A percentile compares a stretch with the other conserved stretches of the same genome.
These are phyloP conservation scores for Trichocladium uniseriatum DNA, from an alignment of 495 filamentous ascomycete genomes.

Conservation along the genomic window DNA sequence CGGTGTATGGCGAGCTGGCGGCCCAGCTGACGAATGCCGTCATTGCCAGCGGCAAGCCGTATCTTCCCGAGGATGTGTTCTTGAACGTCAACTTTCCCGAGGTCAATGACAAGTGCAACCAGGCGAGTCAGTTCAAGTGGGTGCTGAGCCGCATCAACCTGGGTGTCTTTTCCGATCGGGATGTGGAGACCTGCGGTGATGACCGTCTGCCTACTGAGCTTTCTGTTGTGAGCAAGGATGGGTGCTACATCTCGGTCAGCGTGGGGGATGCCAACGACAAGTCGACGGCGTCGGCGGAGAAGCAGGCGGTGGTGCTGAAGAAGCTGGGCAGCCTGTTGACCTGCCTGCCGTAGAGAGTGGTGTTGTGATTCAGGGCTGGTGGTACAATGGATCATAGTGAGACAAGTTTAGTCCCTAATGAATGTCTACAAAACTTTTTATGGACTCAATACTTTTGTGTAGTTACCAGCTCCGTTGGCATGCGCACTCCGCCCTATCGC, in stretches of 20 bases:
- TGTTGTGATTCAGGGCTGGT: too few relatives aligned
- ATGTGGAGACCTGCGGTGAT: conserved; percentile 48
- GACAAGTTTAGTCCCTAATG: too few relatives aligned
- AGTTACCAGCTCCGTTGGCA: too few relatives aligned
- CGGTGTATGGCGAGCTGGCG: conserved; percentile 52
- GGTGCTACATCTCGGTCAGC: conserved; percentile 55
- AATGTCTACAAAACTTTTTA: too few relatives aligned
- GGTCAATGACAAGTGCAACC: conserved; percentile 39
- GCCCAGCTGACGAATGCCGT: conserved; percentile 46
- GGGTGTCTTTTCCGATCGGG: conserved; percentile 41
- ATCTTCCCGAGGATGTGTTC: conserved; percentile 48
- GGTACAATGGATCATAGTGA: too few relatives aligned
- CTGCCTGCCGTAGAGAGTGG: conserved; percentile 29
- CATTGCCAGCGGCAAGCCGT: conserved; percentile 47
- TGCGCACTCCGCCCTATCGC: too few relatives aligned
- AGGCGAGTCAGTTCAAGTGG: conserved; percentile 45
- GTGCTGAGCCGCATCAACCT: conserved; percentile 50
- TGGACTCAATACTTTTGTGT: too few relatives aligned
- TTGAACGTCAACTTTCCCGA: conserved; percentile 60
- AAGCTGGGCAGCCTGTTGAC: conserved; percentile 47
- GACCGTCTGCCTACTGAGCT: conserved; percentile 50
- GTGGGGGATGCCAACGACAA: conserved; percentile 51
- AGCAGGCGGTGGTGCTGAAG: conserved; percentile 47
- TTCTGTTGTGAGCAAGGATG: conserved; percentile 36
- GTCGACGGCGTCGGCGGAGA: conserved; percentile 43